A percentile compares a stretch with the other conserved stretches of the same genome.
These are phyloP conservation scores for Phytopythium montanum DNA, from an alignment of 352 stramenopile species.

Conservation along the genomic window DNA sequence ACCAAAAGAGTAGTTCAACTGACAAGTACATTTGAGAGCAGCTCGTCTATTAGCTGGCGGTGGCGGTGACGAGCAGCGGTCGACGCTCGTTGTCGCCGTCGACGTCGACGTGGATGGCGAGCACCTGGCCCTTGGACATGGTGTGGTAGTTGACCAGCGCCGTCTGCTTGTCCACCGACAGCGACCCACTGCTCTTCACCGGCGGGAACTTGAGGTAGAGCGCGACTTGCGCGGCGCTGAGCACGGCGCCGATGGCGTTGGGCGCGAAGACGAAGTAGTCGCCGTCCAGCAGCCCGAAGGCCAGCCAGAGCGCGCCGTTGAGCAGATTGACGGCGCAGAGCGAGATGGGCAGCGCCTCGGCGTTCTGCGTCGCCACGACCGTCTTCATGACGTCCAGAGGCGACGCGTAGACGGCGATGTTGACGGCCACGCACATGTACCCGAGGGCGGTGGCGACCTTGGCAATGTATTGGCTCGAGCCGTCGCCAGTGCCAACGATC, in stretches of 20 bases:
- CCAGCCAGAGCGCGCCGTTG: slow-evolving; percentile 9
- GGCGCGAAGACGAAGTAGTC: slow-evolving; percentile 8
- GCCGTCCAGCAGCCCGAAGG: slow-evolving; percentile 4
- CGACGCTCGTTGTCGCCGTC: too few relatives aligned
- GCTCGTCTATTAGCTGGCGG: too few relatives aligned
- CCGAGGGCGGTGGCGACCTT: slow-evolving; percentile 1
- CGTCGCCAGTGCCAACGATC: slow-evolving; percentile 14
- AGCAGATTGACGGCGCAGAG: slow-evolving; percentile 8
- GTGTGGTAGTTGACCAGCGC: too few relatives aligned
- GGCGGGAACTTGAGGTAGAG: slow-evolving; percentile 4
- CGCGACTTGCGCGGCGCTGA: slow-evolving; percentile 5
- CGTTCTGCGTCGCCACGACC: slow-evolving; percentile 8
- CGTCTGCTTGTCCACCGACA: too few relatives aligned
- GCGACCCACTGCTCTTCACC: too few relatives aligned
- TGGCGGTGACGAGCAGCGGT: too few relatives aligned
- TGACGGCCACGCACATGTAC: slow-evolving; percentile 1
- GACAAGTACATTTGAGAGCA: too few relatives aligned
- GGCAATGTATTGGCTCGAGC: slow-evolving; percentile 24
- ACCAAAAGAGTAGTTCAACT: too few relatives aligned
- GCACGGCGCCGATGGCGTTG: slow-evolving; percentile 7
- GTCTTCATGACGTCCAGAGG: slow-evolving; percentile 9
- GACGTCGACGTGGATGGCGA: too few relatives aligned
- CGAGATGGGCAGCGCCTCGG: not conserved
- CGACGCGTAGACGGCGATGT: not conserved
- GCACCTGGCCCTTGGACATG: too few relatives aligned